Evolutionary conservation across 2,329 filamentous ascomycete genomes (phyloP).

Genomic region (Curvularia eragrostidis): DNA sequence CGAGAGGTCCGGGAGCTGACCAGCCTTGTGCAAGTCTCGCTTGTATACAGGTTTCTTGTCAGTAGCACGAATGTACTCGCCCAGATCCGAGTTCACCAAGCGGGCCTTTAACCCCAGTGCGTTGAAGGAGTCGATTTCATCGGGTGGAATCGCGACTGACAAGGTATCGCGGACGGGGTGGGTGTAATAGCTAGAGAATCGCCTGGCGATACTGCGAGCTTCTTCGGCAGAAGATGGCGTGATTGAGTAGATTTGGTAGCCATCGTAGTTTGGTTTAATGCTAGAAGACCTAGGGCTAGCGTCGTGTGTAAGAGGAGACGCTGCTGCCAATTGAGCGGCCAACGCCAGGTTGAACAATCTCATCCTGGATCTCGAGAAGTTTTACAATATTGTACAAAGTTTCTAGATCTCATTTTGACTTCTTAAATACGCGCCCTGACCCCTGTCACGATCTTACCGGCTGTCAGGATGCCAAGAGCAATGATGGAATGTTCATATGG

Average conservation of each 20-base stretch:
- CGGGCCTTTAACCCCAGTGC: conserved; percentile 45
- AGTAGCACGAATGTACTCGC: conserved; percentile 48
- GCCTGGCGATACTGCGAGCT: conserved; percentile 21
- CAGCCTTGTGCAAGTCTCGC: conserved; percentile 25
- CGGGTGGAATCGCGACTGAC: conserved; percentile 50
- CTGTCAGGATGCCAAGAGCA: conserved; percentile 4
- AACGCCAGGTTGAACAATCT: conserved; percentile 15
- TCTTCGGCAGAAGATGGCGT: conserved; percentile 25
- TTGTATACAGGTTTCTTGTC: conserved; percentile 23
- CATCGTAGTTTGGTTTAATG: conserved; percentile 23
- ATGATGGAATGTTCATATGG: conserved; percentile 9
- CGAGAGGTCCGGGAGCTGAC: conserved; percentile 51
- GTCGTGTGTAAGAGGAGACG: conserved; percentile 16
- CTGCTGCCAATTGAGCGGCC: conserved; percentile 21
- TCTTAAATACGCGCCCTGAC: background rate
- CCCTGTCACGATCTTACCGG: conserved; percentile 1
- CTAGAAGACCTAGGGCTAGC: conserved; percentile 5
- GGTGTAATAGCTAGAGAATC: conserved; percentile 29
- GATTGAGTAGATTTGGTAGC: conserved; percentile 29
- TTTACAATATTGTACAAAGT: background rate
- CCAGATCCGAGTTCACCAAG: conserved; percentile 55
- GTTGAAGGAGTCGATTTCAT: conserved; percentile 50
- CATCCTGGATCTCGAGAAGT: conserved; percentile 13
- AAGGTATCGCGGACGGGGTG: conserved; percentile 30
- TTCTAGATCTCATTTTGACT: background rate